These are phyloP conservation scores for Fraxinus dipetala DNA, from an alignment of 305 asterid genomes.

Conservation along the genomic window DNA sequence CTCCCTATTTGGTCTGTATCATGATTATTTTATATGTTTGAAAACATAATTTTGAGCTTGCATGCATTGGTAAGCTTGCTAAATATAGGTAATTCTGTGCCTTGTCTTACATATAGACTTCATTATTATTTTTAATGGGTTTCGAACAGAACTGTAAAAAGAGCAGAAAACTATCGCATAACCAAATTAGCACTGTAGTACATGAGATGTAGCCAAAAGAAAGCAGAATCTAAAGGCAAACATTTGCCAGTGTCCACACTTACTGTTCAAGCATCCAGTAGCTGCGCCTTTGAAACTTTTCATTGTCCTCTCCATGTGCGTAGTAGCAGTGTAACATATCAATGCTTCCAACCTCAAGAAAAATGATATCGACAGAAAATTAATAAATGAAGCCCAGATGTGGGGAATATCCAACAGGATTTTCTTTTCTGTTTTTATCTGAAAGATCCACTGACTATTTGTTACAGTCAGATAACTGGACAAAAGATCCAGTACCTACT, in stretches of 20 bases:
- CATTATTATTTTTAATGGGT: conserved; percentile 1
- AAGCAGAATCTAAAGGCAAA: not conserved
- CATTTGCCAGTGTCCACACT: conserved; percentile 31
- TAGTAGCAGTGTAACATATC: conserved; percentile 94
- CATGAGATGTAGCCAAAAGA: not conserved
- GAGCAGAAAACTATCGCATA: not conserved
- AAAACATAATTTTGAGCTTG: conserved; percentile 18
- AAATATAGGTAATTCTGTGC: not conserved
- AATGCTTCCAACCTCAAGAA: conserved; percentile 81
- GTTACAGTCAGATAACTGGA: not conserved
- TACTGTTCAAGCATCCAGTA: conserved; percentile 97
- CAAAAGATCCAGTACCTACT: not conserved
- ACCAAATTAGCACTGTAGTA: not conserved
- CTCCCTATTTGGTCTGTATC: not conserved
- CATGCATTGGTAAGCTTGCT: conserved; percentile 3
- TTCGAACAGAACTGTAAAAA: not conserved
- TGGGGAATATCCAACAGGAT: not conserved
- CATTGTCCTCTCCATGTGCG: conserved; percentile 96
- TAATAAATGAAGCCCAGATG: not conserved
- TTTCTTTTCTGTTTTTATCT: not conserved
- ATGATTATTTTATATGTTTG: conserved; percentile 5
- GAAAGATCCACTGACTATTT: not conserved
- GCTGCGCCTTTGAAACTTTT: conserved; percentile 90
- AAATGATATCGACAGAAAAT: conserved; percentile 26
- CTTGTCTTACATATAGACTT: not conserved